Evolutionary conservation across 805 yeast genomes (phyloP).

Genomic region (Kuraishia cidri): DNA sequence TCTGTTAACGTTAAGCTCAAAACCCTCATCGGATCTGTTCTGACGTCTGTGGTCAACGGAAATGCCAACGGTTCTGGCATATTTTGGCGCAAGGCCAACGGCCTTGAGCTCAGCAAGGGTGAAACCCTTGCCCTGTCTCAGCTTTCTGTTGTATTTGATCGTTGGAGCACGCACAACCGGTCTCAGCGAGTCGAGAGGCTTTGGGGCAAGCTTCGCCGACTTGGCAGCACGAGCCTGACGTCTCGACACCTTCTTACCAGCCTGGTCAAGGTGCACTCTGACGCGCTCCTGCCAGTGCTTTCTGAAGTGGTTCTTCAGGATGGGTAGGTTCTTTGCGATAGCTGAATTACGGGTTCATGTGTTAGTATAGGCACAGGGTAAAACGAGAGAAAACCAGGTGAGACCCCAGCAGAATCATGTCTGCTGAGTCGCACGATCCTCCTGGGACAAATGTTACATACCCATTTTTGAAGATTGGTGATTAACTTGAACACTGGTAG

Average conservation of each 20-base stretch:
- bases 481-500: too few relatives aligned
- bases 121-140: slow-evolving; percentile 99
- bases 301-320: slow-evolving; percentile 99
- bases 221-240: slow-evolving; percentile 88
- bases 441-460: too few relatives aligned
- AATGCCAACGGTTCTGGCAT: slow-evolving; percentile 97
- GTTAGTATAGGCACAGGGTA: too few relatives aligned
- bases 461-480: too few relatives aligned
- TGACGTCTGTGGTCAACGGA: slow-evolving; percentile 99
- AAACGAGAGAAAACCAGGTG: too few relatives aligned
- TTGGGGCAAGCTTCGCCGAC: slow-evolving; percentile 96
- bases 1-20: slow-evolving; percentile 92
- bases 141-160: slow-evolving; percentile 97
- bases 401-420: too few relatives aligned
- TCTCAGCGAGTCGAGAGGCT: slow-evolving; percentile 92
- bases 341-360: slow-evolving; percentile 43
- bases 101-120: slow-evolving; percentile 97
- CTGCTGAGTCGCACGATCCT: too few relatives aligned
- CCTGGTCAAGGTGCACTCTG: slow-evolving; percentile 99
- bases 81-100: slow-evolving; percentile 86
- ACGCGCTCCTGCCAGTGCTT: slow-evolving; percentile 99
- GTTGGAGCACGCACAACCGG: slow-evolving; percentile 99
- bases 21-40: slow-evolving; percentile 94
- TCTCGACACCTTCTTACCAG: slow-evolving; percentile 98
- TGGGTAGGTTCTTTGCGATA: slow-evolving; percentile 97